phyloP scores from a whole-genome alignment of 2,329 filamentous ascomycete species.

The Hypoxylon sp. region DNA sequence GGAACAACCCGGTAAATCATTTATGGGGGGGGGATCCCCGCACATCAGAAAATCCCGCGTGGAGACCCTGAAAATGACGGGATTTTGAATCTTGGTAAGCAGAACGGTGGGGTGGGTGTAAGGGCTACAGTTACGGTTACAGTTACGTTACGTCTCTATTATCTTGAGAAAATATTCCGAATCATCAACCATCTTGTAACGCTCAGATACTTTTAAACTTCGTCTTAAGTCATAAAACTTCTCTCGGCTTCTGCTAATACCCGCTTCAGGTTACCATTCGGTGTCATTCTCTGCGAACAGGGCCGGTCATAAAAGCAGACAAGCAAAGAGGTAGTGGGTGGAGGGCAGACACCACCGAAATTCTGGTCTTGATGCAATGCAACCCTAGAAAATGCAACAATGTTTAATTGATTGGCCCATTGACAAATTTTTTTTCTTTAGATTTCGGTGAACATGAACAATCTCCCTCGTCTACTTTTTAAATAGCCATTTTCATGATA shows the following conservation, averaged over 20 bases:
- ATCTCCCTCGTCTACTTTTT: background rate
- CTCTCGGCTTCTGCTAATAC: no score
- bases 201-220: no score
- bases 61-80: slow-evolving; percentile 13
- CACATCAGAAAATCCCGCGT: slow-evolving; percentile 20
- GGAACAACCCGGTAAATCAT: slow-evolving; percentile 4
- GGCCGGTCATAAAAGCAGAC: no score
- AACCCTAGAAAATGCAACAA: slow-evolving; percentile 13
- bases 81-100: slow-evolving; percentile 16
- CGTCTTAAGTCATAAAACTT: no score
- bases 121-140: no score
- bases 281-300: no score
- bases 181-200: no score
- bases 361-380: slow-evolving; percentile 20
- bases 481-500: no score
- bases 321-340: no score
- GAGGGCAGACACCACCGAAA: no score
- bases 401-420: background rate
- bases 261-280: background rate
- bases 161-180: no score
- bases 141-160: slow-evolving; percentile 26
- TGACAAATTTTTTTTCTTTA: background rate
- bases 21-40: slow-evolving; percentile 13
- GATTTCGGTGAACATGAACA: no score
- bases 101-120: slow-evolving; percentile 12